phyloP scores from a whole-genome alignment of 805 yeast genomes.

The Yamadazyma tumulicola region DNA sequence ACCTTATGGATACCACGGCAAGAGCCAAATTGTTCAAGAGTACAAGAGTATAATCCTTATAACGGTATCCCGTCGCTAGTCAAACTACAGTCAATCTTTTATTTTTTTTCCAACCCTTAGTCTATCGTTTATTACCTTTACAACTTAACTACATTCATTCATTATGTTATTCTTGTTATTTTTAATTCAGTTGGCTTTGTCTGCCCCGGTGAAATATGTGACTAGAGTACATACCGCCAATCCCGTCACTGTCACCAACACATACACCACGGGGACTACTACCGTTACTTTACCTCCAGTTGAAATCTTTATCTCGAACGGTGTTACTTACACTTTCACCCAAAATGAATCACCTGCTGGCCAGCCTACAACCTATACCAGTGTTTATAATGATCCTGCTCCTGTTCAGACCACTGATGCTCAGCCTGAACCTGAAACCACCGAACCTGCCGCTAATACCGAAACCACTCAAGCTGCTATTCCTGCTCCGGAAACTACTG shows the following conservation, averaged over 20 bases:
- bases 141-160: too few relatives aligned
- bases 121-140: background rate
- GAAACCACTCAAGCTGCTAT: conserved; percentile 15
- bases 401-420: conserved; percentile 20
- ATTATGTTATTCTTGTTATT: conserved; percentile 12
- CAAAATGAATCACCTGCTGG: conserved; percentile 31
- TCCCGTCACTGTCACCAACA: conserved; percentile 44
- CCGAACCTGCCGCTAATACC: conserved; percentile 10
- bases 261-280: conserved; percentile 44
- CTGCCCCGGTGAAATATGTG: conserved; percentile 38
- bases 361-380: conserved; percentile 31
- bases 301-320: conserved; percentile 48
- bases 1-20: too few relatives aligned
- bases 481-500: conserved; percentile 12
- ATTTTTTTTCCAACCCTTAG: conserved; percentile 3
- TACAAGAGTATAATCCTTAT: too few relatives aligned
- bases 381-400: conserved; percentile 17
- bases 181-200: conserved; percentile 19
- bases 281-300: conserved; percentile 52
- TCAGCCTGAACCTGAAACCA: conserved; percentile 19
- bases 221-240: conserved; percentile 57
- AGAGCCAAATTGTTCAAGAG: too few relatives aligned
- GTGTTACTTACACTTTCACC: conserved; percentile 49
- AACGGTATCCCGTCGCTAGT: too few relatives aligned
- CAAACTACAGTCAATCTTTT: conserved; percentile 6